A percentile compares a stretch with the other conserved stretches of the same genome.
Evolutionary conservation across 1,284 basidiomycete genomes (phyloP).

Genomic region (Irpex lacteus): DNA sequence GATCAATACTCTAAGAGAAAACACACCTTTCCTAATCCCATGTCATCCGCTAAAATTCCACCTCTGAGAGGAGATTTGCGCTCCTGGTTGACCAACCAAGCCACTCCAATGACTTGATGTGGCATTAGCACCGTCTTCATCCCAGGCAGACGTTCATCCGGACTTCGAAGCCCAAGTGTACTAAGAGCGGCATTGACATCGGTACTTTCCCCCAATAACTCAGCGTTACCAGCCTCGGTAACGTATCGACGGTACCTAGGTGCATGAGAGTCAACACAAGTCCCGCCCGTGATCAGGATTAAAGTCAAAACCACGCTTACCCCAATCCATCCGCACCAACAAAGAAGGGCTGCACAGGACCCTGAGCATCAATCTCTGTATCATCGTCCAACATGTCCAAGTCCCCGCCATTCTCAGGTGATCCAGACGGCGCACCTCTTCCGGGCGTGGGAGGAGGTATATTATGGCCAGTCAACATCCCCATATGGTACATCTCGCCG

Average conservation of each 20-base stretch:
- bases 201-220: constrained; percentile 52
- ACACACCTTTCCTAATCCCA: constrained; percentile 54
- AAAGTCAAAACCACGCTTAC: neutral
- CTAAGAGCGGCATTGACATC: constrained; percentile 47
- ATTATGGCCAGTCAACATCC: constrained; percentile 2
- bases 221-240: constrained; percentile 51
- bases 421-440: neutral
- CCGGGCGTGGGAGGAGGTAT: neutral
- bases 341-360: neutral
- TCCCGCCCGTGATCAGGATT: no score
- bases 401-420: constrained; percentile 25
- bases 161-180: constrained; percentile 39
- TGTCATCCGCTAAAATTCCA: constrained; percentile 79
- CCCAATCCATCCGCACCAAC: neutral
- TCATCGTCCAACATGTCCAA: constrained; percentile 2
- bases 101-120: constrained; percentile 64
- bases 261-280: no score
- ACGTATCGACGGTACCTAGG: constrained; percentile 37
- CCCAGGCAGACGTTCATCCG: constrained; percentile 42
- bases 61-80: constrained; percentile 37
- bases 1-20: no score
- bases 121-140: constrained; percentile 60
- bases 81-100: constrained; percentile 66
- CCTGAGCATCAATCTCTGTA: neutral
- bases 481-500: neutral